phyloP scores from a whole-genome alignment of 23 red algal genomes.

The Gracilaria gracilis region DNA sequence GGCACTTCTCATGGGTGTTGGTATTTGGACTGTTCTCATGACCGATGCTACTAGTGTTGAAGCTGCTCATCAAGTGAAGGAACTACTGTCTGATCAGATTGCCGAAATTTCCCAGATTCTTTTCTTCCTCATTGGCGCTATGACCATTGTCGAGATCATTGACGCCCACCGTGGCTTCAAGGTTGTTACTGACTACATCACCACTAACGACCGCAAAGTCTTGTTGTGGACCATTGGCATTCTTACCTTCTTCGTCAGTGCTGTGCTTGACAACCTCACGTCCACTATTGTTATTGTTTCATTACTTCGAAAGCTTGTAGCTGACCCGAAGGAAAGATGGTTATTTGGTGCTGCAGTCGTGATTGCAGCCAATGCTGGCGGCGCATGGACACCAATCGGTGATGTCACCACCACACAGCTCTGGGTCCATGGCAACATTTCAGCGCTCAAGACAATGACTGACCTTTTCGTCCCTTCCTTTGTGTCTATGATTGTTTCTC shows the following conservation, averaged over 20 bases:
- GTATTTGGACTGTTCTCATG: constrained; percentile 83
- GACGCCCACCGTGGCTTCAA: constrained; percentile 96
- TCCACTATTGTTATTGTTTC: constrained; percentile 98
- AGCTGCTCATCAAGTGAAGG: constrained; percentile 45
- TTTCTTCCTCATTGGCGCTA: constrained; percentile 96
- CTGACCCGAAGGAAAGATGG: constrained; percentile 79
- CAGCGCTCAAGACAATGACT: constrained; percentile 77
- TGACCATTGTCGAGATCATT: constrained; percentile 98
- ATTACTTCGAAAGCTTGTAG: constrained; percentile 87
- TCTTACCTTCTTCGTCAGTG: constrained; percentile 94
- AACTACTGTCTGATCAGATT: constrained; percentile 64
- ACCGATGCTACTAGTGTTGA: constrained; percentile 32
- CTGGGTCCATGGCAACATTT: constrained; percentile 97
- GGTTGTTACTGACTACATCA: constrained; percentile 90
- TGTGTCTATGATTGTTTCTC: constrained; percentile 73
- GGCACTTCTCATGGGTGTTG: constrained; percentile 87
- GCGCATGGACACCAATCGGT: constrained; percentile 96
- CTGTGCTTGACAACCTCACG: constrained; percentile 96
- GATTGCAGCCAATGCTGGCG: constrained; percentile 96
- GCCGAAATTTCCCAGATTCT: constrained; percentile 84
- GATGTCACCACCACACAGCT: constrained; percentile 99
- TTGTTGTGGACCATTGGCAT: constrained; percentile 91
- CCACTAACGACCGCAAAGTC: constrained; percentile 63
- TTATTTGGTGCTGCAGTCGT: constrained; percentile 92
- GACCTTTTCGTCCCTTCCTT: constrained; percentile 92